These are phyloP conservation scores for Uncinocarpus reesii DNA, from an alignment of 2,329 filamentous ascomycete species.

Conservation along the genomic window DNA sequence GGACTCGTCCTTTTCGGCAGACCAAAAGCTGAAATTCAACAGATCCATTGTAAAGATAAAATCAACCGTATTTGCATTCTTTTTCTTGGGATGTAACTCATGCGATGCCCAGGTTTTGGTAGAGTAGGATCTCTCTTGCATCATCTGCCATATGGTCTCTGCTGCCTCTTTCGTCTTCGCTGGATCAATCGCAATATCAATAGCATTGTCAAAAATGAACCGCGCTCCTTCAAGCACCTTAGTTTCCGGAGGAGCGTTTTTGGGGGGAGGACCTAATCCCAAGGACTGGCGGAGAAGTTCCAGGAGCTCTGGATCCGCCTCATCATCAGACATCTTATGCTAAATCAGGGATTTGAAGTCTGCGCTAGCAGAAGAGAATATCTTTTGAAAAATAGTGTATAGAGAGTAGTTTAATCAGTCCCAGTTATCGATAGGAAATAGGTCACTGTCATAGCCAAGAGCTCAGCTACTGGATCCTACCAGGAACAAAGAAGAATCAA, in stretches of 20 bases:
- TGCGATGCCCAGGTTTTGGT: conserved; percentile 79
- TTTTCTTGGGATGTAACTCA: conserved; percentile 75
- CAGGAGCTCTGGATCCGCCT: conserved; percentile 77
- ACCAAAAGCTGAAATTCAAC: conserved; percentile 97
- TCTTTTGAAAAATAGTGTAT: too few species aligned
- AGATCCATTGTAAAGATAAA: conserved; percentile 98
- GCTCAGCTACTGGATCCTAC: too few species aligned
- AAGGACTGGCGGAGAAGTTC: conserved; percentile 75
- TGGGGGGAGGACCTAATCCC: conserved; percentile 47
- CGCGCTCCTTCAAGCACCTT: conserved; percentile 73
- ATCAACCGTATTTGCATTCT: conserved; percentile 67
- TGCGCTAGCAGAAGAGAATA: not conserved
- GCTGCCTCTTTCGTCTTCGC: conserved; percentile 73
- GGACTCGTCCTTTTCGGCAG: conserved; percentile 50
- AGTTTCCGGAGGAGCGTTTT: conserved; percentile 56
- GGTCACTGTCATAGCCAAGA: too few species aligned
- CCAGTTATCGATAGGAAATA: too few species aligned
- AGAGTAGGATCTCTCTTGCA: conserved; percentile 75
- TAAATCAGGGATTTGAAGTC: conserved; percentile 1
- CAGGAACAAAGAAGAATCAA: not conserved
- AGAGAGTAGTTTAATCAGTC: too few species aligned
- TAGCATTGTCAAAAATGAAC: conserved; percentile 81
- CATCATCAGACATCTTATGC: conserved; percentile 50
- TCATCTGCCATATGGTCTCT: conserved; percentile 63
- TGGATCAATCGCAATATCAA: conserved; percentile 85